These are phyloP conservation scores for Pseudocercospora crystallina DNA, from an alignment of 2,329 filamentous ascomycete genomes.

Conservation along the genomic window DNA sequence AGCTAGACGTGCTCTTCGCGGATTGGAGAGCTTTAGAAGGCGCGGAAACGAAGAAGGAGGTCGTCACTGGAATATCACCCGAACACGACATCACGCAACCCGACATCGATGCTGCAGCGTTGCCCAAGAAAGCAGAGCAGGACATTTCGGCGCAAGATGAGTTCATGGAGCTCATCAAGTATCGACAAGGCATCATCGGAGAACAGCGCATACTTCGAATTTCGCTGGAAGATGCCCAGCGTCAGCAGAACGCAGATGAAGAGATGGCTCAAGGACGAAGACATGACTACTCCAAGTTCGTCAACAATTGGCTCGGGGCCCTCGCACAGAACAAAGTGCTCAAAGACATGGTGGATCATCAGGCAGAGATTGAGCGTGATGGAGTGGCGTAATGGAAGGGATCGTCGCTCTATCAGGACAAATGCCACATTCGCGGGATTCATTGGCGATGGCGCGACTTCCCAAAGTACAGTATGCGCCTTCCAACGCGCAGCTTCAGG, in stretches of 20 bases:
- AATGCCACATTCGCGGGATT: too few relatives aligned
- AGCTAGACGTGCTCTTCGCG: constrained; percentile 40
- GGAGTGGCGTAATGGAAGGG: too few relatives aligned
- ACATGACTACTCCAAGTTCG: constrained; percentile 61
- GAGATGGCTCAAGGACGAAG: constrained; percentile 56
- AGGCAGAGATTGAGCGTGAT: too few relatives aligned
- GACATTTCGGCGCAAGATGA: constrained; percentile 26
- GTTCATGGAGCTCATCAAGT: constrained; percentile 34
- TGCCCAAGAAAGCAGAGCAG: constrained; percentile 28
- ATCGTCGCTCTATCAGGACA: too few relatives aligned
- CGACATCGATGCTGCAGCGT: constrained; percentile 36
- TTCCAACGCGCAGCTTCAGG: too few relatives aligned
- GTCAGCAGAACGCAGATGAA: constrained; percentile 48
- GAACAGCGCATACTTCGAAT: constrained; percentile 39
- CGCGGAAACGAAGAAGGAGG: constrained; percentile 23
- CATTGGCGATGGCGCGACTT: too few relatives aligned
- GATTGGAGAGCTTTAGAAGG: constrained; percentile 46
- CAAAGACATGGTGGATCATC: constrained; percentile 27
- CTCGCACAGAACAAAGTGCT: constrained; percentile 68
- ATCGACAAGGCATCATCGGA: constrained; percentile 42
- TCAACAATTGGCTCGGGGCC: constrained; percentile 68
- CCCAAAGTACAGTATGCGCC: too few relatives aligned
- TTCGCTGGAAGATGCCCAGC: constrained; percentile 22
- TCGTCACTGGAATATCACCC: constrained; percentile 18
- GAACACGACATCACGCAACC: constrained; percentile 28